phyloP scores from a whole-genome alignment of 192 early-diverging fungal genomes.

The Rhizoclosmatium globosum region DNA sequence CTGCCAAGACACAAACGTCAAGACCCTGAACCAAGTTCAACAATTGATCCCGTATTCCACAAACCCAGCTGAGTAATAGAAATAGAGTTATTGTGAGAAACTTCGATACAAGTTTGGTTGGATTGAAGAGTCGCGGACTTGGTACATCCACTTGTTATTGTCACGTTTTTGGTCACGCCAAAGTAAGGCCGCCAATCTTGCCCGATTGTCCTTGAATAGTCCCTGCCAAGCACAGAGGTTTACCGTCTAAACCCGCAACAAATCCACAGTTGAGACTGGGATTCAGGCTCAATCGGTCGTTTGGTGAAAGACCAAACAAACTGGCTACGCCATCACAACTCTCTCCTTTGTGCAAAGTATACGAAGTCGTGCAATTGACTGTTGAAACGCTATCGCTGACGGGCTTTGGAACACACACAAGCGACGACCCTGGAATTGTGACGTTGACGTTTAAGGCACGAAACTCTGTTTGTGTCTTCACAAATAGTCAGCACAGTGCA shows the following conservation, averaged over 20 bases:
- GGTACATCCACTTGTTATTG: not conserved
- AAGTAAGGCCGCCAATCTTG: not conserved
- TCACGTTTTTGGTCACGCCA: not conserved
- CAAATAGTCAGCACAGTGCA: no score
- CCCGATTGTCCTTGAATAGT: not conserved
- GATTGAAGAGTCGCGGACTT: not conserved
- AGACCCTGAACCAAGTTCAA: not conserved
- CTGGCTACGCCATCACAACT: not conserved
- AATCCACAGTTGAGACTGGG: not conserved
- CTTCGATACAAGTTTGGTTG: not conserved
- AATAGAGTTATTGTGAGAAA: not conserved
- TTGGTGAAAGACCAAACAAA: not conserved
- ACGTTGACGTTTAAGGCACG: no score
- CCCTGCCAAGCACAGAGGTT: not conserved
- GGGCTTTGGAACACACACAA: no score
- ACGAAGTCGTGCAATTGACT: not conserved
- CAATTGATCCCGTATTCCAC: not conserved
- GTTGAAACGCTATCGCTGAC: no score
- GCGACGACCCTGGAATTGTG: no score
- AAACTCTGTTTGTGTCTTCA: no score
- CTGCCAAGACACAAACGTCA: not conserved
- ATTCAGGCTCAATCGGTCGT: not conserved
- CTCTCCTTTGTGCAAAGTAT: not conserved
- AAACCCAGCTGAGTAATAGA: not conserved
- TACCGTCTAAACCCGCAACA: not conserved